phyloP scores from a whole-genome alignment of 345 rosid species.

The Eucalyptus decipiens region DNA sequence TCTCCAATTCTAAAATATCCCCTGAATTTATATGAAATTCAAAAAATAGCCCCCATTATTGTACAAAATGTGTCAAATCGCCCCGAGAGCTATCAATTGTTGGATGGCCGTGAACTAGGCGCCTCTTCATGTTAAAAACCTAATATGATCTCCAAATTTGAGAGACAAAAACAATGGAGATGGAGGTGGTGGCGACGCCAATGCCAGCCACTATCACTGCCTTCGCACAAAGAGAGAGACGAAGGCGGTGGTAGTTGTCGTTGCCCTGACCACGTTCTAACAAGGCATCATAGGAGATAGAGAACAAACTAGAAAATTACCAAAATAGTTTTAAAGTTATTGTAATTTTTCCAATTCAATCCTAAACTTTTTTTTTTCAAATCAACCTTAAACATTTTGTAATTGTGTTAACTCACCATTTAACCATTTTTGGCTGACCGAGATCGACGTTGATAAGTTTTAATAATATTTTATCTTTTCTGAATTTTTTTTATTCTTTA shows the following conservation, averaged over 20 bases:
- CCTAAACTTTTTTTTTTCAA: no score
- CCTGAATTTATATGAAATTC: not conserved
- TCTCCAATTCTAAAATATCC: not conserved
- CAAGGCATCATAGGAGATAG: not conserved
- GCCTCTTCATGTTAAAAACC: not conserved
- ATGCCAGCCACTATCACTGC: not conserved
- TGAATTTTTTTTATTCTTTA: no score
- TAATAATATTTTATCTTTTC: no score
- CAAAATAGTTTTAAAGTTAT: no score
- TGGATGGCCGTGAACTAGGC: not conserved
- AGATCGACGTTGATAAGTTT: accelerated
- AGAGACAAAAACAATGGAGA: not conserved
- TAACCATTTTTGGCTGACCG: accelerated
- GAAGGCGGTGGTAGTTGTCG: not conserved
- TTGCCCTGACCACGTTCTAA: not conserved
- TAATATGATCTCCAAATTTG: not conserved
- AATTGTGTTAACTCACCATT: accelerated
- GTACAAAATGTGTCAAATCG: not conserved
- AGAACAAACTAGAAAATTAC: no score
- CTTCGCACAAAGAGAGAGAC: not conserved
- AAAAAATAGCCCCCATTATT: not conserved
- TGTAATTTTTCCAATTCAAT: no score
- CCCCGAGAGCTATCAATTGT: not conserved
- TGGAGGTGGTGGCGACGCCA: not conserved
- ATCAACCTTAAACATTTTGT: no score